Evolutionary conservation across 1,284 basidiomycete genomes (phyloP).

Genomic region (Ustilago curta): DNA sequence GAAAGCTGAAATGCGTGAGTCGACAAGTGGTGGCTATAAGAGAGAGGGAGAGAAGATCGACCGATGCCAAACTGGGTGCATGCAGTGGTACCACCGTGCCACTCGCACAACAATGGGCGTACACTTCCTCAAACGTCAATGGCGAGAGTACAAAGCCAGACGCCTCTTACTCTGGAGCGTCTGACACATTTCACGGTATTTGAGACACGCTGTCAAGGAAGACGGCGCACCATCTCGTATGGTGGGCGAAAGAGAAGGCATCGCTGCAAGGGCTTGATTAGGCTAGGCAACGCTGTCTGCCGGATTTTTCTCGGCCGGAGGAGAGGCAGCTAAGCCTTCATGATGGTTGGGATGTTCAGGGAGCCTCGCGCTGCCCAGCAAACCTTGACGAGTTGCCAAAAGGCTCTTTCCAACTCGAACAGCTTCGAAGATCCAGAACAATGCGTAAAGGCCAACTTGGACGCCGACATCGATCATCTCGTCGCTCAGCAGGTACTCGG

Average conservation of each 20-base stretch:
- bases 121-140: not conserved
- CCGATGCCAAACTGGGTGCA: not conserved
- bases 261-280: no score
- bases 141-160: not conserved
- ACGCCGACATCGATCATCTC: constrained; percentile 56
- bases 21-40: no score
- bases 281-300: not conserved
- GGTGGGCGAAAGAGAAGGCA: no score
- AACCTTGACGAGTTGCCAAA: not conserved
- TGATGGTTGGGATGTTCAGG: constrained; percentile 8
- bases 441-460: constrained; percentile 45
- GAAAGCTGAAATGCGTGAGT: no score
- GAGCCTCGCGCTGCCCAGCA: constrained; percentile 9
- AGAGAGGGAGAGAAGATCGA: no score
- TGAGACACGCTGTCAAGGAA: no score
- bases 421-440: constrained; percentile 38
- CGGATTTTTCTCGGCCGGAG: constrained; percentile 21
- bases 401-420: constrained; percentile 9
- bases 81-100: not conserved
- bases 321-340: constrained; percentile 10
- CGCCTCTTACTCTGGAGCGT: not conserved
- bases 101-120: not conserved
- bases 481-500: constrained; percentile 53
- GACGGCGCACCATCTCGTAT: no score
- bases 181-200: not conserved